Evolutionary conservation across 345 rosid species (phyloP).

Genomic region (Brassica nigra): DNA sequence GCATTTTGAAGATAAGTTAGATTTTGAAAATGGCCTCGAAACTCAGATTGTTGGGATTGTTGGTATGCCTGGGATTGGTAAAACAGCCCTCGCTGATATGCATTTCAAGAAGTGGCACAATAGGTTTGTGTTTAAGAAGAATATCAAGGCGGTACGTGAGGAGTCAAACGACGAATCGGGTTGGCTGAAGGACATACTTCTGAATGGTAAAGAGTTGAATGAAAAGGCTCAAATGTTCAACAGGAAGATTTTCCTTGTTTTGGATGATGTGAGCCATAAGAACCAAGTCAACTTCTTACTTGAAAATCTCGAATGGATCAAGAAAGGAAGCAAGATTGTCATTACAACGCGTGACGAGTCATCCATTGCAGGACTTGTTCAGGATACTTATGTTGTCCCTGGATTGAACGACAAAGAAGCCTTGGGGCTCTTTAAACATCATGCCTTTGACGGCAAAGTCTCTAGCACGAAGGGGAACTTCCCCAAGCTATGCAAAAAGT

Average conservation of each 20-base stretch:
- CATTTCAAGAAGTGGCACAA: neutral
- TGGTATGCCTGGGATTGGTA: slow-evolving; percentile 19
- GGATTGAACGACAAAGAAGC: slow-evolving; percentile 14
- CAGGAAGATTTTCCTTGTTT: neutral
- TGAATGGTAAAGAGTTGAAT: neutral
- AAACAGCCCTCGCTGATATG: neutral
- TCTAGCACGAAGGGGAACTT: neutral
- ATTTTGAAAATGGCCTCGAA: neutral
- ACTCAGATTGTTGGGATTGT: neutral
- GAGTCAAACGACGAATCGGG: no score
- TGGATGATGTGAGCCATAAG: slow-evolving; percentile 20
- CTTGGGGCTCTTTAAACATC: neutral
- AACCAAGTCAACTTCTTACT: neutral
- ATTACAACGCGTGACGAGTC: slow-evolving; percentile 4
- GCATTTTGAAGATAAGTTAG: neutral
- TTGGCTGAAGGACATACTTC: neutral
- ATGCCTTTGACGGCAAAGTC: slow-evolving; percentile 4
- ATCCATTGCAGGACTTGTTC: neutral
- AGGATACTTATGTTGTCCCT: neutral
- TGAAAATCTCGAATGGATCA: neutral
- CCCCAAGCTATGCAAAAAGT: neutral
- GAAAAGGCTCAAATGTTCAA: neutral
- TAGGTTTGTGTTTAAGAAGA: neutral
- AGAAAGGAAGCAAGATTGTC: no score
- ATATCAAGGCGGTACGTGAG: no score